These are phyloP conservation scores for Yamadazyma diddensiae DNA, from an alignment of 1,139 yeast genomes.

Conservation along the genomic window DNA sequence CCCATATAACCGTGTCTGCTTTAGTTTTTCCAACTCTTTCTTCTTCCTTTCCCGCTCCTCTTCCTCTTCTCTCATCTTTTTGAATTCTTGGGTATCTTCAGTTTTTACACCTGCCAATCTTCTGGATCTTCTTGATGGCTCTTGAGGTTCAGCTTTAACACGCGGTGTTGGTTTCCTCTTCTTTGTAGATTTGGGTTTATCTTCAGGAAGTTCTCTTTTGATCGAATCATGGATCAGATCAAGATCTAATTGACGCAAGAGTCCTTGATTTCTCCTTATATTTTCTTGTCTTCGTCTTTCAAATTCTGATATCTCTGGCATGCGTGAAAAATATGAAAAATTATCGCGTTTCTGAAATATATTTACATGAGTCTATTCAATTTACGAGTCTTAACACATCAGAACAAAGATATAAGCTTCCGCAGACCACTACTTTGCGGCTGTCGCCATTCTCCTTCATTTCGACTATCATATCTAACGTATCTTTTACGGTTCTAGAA, in stretches of 20 bases:
- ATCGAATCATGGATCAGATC: slow-evolving; percentile 34
- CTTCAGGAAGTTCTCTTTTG: slow-evolving; percentile 22
- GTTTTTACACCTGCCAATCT: slow-evolving; percentile 62
- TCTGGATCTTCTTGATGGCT: slow-evolving; percentile 62
- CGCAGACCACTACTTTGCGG: slow-evolving; percentile 61
- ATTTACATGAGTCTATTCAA: background rate
- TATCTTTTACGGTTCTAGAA: slow-evolving; percentile 10
- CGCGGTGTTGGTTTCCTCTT: slow-evolving; percentile 22
- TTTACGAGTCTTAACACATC: slow-evolving; percentile 49
- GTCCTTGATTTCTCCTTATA: slow-evolving; percentile 40
- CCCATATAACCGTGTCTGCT: slow-evolving; percentile 57
- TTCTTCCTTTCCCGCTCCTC: slow-evolving; percentile 34
- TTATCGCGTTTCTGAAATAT: slow-evolving; percentile 1
- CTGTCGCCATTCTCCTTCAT: slow-evolving; percentile 20
- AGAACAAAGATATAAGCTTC: slow-evolving; percentile 74
- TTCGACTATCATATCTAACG: slow-evolving; percentile 18
- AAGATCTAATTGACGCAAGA: slow-evolving; percentile 36
- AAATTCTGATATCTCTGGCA: slow-evolving; percentile 52
- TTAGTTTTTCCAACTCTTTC: slow-evolving; percentile 50
- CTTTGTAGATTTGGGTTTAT: slow-evolving; percentile 14
- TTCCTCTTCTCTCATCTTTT: slow-evolving; percentile 31
- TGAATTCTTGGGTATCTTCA: slow-evolving; percentile 36
- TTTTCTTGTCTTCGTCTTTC: slow-evolving; percentile 65
- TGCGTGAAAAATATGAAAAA: slow-evolving; percentile 3
- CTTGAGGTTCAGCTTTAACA: slow-evolving; percentile 25